Evolutionary conservation across 306 rosid genomes (phyloP).

Genomic region (Mucuna pruriens): DNA sequence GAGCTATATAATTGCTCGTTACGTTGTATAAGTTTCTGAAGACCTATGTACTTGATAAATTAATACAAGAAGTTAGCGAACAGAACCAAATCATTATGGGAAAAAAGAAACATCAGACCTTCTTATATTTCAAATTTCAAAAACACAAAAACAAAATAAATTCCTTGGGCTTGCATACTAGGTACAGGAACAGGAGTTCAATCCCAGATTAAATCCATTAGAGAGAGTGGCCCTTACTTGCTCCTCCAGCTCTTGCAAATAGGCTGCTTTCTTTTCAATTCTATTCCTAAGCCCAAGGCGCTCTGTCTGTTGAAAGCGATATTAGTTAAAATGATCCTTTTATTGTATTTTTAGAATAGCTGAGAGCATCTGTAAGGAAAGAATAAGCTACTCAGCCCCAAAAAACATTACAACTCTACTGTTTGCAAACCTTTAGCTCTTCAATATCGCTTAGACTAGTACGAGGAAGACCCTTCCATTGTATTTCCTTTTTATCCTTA

Average conservation of each 20-base stretch:
- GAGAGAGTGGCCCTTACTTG: conserved; percentile 61
- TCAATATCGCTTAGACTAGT: conserved; percentile 86
- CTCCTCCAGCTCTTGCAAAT: conserved; percentile 93
- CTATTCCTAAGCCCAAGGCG: conserved; percentile 83
- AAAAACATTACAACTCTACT: neutral
- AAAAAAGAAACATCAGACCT: conserved; percentile 12
- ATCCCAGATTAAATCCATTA: conserved; percentile 17
- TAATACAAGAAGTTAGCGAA: conserved; percentile 46
- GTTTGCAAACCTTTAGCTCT: conserved; percentile 81
- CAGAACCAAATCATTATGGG: conserved; percentile 10
- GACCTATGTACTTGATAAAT: conserved; percentile 74
- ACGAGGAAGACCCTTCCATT: conserved; percentile 99
- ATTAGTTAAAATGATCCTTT: conserved; percentile 32
- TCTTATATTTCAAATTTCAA: conserved; percentile 21
- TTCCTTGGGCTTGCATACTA: conserved; percentile 26
- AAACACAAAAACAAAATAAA: neutral
- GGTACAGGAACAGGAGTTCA: conserved; percentile 9
- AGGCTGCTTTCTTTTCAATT: conserved; percentile 90
- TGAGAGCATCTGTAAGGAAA: conserved; percentile 11
- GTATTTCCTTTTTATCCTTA: conserved; percentile 97
- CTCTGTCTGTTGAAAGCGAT: conserved; percentile 69
- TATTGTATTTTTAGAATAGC: neutral
- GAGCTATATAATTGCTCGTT: conserved; percentile 86
- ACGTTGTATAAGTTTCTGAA: conserved; percentile 87
- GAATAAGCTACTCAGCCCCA: neutral